Conservation (phyloP, 441 rosid genomes). For the Eruca vesicaria region DNA sequence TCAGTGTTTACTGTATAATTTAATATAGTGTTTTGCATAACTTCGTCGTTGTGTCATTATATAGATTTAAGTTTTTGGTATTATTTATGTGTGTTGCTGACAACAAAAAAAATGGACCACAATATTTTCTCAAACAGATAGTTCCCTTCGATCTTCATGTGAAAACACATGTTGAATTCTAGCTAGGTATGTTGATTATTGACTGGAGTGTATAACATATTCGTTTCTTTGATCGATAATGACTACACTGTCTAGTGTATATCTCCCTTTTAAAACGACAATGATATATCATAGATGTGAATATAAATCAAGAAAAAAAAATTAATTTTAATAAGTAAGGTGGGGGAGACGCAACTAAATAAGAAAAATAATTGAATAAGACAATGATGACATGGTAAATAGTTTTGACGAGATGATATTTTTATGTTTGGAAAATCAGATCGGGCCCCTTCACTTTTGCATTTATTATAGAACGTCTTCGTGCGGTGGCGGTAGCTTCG, state of each 20-base stretch:
- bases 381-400: constrained; percentile 23
- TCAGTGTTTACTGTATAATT: not conserved
- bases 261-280: not conserved
- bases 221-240: not conserved
- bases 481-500: constrained; percentile 35
- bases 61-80: not conserved
- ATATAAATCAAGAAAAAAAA: not conserved
- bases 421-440: constrained; percentile 26
- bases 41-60: not conserved
- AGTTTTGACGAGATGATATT: constrained; percentile 14
- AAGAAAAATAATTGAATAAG: constrained; percentile 15
- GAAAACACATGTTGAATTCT: not conserved
- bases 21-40: not conserved
- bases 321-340: constrained; percentile 12
- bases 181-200: not conserved
- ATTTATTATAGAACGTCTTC: constrained; percentile 26
- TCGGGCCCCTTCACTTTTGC: constrained; percentile 19
- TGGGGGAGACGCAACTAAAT: constrained; percentile 13
- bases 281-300: not conserved
- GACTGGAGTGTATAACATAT: not conserved
- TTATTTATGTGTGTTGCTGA: not conserved
- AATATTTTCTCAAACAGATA: not conserved
- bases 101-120: not conserved
- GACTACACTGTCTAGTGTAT: not conserved
- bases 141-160: not conserved